Conservation (phyloP, 2,329 filamentous ascomycete genomes). For the Aspergillus alliaceus region DNA sequence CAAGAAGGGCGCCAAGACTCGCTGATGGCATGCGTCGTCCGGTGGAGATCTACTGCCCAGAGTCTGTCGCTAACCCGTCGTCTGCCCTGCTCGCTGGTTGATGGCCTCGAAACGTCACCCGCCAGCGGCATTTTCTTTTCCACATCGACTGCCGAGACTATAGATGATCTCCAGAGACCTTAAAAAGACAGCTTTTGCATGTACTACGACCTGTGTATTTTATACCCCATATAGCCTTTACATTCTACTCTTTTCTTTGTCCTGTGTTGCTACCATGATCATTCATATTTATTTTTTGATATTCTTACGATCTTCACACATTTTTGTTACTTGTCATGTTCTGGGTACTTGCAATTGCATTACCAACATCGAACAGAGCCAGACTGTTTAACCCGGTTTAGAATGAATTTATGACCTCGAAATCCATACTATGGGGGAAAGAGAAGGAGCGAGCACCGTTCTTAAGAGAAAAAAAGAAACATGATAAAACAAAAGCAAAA, state of each 20-base stretch:
- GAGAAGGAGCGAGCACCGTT: not conserved
- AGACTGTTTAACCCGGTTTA: constrained; percentile 1
- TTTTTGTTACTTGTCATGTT: not conserved
- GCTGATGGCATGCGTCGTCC: constrained; percentile 16
- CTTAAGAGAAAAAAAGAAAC: not conserved
- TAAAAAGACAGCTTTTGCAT: not conserved
- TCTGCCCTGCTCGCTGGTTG: not conserved
- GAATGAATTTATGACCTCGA: not conserved
- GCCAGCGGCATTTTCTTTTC: not conserved
- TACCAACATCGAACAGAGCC: constrained; percentile 3
- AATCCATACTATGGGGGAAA: not conserved
- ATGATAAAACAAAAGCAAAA: not conserved
- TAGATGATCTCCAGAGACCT: not conserved
- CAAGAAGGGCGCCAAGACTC: constrained; percentile 28
- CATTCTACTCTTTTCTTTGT: not conserved
- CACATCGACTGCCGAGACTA: not conserved
- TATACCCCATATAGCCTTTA: constrained; percentile 8
- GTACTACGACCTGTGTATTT: constrained; percentile 8
- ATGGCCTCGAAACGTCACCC: not conserved
- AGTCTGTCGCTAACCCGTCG: not conserved
- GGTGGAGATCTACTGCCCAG: not conserved
- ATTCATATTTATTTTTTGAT: not conserved
- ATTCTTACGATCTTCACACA: not conserved
- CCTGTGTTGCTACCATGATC: not conserved
- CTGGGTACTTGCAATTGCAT: not conserved